Base-by-base conservation (phyloP, 176 grass and related monocot genomes). In the Pharus latifolius region DNA sequence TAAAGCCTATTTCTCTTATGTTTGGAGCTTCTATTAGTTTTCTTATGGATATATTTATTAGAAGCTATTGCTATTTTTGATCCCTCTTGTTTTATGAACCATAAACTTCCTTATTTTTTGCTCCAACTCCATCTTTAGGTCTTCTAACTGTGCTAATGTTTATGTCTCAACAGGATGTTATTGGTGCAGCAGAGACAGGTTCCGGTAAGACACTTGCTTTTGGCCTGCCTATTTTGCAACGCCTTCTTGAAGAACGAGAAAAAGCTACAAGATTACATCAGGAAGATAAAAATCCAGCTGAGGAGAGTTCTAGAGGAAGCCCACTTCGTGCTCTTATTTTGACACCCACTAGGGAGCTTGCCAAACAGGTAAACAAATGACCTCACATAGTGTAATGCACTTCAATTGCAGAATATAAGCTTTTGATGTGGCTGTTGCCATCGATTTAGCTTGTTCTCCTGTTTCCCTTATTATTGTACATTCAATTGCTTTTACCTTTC, bases 141-240 rank as follows among this genome's bases (percentile, higher is more conserved):
- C 24, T 62, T 70, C 15, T 70, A 16, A 23, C 22, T 56, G 13
- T 63, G 47, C 65, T 70, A 14, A 56, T 65, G 72, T 78, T 61
- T 47, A 27, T 51, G 58, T 57, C 72, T 58, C 45, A 73, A 79
- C 77, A 96, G 92, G 92, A 96, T 96, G 88, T 96, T 42, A 82
- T 96, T 63, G 92, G 92, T 87, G 92, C 92, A 37, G 92, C 92
- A 27, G 92, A 96, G 69, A 96, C 92, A 53, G 92, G 92, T 41
- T 96, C 92, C 12, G 92, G 92, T 53, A 96, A 96, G 80, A 96
- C 92, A 56, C 80, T 96, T 71, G 92, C 92, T 23, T 96, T 96
- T 60, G 88, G 79, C 60, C 79, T 96, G 29, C 92, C 92, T 60
- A 84, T 96, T 73, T 73, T 96, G 60, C 92, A 96, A 46, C 85